Conservation (phyloP, 768 basidiomycete species). For the Mycena vulgaris region DNA sequence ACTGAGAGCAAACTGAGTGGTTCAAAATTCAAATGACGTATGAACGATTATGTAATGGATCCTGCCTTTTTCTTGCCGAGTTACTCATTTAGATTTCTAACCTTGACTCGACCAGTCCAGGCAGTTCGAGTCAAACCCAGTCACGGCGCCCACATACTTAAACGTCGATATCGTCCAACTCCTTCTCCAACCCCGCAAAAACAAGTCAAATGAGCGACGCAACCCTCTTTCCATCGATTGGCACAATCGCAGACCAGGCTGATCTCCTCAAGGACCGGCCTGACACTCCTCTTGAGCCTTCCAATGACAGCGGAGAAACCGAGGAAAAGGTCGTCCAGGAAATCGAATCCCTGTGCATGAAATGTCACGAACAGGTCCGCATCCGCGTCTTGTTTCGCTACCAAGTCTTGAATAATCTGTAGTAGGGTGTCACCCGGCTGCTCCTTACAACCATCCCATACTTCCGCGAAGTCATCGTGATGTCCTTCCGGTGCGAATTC, state of each 20-base stretch:
- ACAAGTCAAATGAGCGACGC: slow-evolving; percentile 44
- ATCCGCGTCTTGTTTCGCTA: neutral
- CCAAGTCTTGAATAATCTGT: slow-evolving; percentile 40
- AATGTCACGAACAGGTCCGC: slow-evolving; percentile 89
- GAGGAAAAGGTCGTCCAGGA: slow-evolving; percentile 84
- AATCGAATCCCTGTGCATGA: slow-evolving; percentile 95
- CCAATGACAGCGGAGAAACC: slow-evolving; percentile 69
- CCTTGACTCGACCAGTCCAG: neutral
- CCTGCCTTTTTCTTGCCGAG: neutral
- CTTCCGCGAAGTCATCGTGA: slow-evolving; percentile 95
- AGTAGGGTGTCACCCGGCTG: slow-evolving; percentile 89
- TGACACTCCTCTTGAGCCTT: slow-evolving; percentile 54
- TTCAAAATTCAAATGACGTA: no score
- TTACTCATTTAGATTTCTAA: neutral
- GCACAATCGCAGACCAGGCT: slow-evolving; percentile 64
- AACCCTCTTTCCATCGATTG: slow-evolving; percentile 68
- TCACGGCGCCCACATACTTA: neutral
- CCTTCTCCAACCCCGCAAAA: no score
- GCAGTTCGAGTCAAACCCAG: neutral
- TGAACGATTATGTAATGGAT: neutral
- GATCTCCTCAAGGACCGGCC: slow-evolving; percentile 53
- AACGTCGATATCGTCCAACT: neutral
- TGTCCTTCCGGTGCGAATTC: slow-evolving; percentile 96
- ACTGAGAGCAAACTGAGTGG: no score
- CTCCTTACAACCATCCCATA: slow-evolving; percentile 95